These are phyloP conservation scores for Clausena lansium DNA, from an alignment of 345 rosid species.

Conservation along the genomic window DNA sequence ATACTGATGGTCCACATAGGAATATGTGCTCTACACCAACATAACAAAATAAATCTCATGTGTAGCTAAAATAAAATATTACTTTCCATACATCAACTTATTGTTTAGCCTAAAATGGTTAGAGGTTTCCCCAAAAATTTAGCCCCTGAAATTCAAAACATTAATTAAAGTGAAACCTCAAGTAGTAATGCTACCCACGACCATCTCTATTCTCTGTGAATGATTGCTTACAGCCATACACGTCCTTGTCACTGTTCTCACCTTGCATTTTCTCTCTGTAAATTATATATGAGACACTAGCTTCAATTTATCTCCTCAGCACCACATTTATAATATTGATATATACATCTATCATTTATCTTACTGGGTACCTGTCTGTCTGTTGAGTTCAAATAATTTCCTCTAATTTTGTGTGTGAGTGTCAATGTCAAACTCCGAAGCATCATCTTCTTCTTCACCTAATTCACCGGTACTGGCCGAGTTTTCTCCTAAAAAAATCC, in stretches of 20 bases:
- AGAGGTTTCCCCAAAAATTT: background rate
- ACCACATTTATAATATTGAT: background rate
- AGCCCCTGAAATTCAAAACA: constrained; percentile 2
- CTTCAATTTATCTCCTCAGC: background rate
- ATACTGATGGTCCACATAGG: constrained; percentile 14
- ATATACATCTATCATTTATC: background rate
- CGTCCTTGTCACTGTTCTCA: constrained; percentile 39
- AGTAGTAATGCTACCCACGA: constrained; percentile 26
- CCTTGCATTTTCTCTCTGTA: background rate
- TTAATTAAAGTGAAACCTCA: background rate
- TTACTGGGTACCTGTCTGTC: background rate
- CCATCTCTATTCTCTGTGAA: constrained; percentile 4
- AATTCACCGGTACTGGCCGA: constrained; percentile 3
- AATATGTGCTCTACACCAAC: constrained; percentile 4
- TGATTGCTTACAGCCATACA: constrained; percentile 44
- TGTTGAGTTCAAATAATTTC: too few relatives aligned
- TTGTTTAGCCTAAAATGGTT: constrained; percentile 12
- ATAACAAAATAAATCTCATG: background rate
- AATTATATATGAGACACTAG: background rate
- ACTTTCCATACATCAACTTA: background rate
- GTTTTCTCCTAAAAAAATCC: constrained; percentile 31
- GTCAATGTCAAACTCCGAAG: constrained; percentile 28
- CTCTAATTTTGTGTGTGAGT: background rate
- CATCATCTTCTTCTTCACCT: constrained; percentile 36
- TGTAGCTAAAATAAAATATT: background rate